A percentile compares a stretch with the other conserved stretches of the same genome.
phyloP scores from a whole-genome alignment of 2,329 filamentous ascomycete genomes.

The Ophiostoma montium region DNA sequence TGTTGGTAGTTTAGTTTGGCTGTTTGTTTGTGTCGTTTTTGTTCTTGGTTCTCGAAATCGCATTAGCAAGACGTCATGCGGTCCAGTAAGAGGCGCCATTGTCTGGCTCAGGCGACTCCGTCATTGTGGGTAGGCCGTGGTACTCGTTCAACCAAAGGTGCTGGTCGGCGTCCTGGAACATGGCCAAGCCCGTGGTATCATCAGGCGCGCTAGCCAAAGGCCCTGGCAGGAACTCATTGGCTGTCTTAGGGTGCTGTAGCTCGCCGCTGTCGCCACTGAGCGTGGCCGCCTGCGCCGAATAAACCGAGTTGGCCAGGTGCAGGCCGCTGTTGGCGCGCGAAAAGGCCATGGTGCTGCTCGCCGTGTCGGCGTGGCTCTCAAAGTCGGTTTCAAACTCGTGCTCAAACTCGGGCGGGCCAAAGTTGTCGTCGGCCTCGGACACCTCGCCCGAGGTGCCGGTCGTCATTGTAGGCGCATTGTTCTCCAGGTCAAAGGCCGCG shows the following conservation, averaged over 20 bases:
- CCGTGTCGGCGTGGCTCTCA: constrained; percentile 15
- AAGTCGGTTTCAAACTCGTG: constrained; percentile 22
- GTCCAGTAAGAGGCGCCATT: constrained; percentile 16
- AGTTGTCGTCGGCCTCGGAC: constrained; percentile 48
- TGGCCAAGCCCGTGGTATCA: background rate
- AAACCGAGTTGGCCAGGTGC: constrained; percentile 31
- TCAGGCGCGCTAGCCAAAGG: background rate
- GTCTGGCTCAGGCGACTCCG: constrained; percentile 20
- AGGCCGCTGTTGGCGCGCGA: constrained; percentile 32
- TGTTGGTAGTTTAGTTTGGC: background rate
- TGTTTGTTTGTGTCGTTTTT: background rate
- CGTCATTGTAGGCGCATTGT: constrained; percentile 37
- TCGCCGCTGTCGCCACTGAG: constrained; percentile 37
- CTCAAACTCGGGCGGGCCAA: constrained; percentile 22
- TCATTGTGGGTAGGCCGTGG: constrained; percentile 17
- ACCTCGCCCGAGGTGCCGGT: constrained; percentile 52
- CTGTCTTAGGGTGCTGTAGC: constrained; percentile 35
- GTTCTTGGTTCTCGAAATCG: background rate
- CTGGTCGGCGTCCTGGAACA: constrained; percentile 31
- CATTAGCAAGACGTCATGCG: background rate
- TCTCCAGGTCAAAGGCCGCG: constrained; percentile 34
- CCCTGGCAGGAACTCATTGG: constrained; percentile 30
- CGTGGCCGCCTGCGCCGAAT: constrained; percentile 22
- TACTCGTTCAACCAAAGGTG: constrained; percentile 36
- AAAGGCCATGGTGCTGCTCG: constrained; percentile 27